phyloP scores from a whole-genome alignment of 208 protist genomes.

The Leishmania lainsoni region DNA sequence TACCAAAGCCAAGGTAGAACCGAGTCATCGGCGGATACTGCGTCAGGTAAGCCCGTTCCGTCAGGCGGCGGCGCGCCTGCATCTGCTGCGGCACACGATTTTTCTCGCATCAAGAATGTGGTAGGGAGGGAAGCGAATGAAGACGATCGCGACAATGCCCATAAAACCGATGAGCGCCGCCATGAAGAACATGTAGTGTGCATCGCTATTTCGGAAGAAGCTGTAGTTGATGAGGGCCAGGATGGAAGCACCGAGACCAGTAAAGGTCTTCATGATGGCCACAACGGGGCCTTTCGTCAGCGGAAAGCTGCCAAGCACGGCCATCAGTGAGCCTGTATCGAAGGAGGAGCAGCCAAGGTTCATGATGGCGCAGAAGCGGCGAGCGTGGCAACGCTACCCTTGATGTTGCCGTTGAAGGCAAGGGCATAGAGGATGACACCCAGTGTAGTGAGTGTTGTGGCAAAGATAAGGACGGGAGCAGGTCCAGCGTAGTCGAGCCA shows the following conservation, averaged over 20 bases:
- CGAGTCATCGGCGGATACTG: conserved; percentile 52
- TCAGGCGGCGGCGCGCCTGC: conserved; percentile 45
- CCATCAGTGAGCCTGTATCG: conserved; percentile 73
- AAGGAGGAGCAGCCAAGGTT: conserved; percentile 58
- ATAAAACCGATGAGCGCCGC: conserved; percentile 24
- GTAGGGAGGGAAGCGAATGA: conserved; percentile 57
- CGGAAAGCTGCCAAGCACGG: conserved; percentile 60
- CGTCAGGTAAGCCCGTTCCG: conserved; percentile 60
- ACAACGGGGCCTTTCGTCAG: conserved; percentile 47
- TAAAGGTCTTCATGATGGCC: conserved; percentile 57
- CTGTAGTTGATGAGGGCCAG: conserved; percentile 50
- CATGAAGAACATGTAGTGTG: conserved; percentile 70
- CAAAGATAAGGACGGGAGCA: conserved; percentile 25
- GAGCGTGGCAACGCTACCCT: conserved; percentile 32
- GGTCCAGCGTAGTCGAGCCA: conserved; percentile 67
- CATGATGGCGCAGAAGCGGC: conserved; percentile 54
- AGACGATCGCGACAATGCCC: conserved; percentile 31
- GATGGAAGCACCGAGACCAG: conserved; percentile 49
- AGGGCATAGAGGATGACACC: conserved; percentile 54
- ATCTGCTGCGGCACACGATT: conserved; percentile 30
- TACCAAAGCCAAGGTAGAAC: conserved; percentile 43
- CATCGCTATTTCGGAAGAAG: conserved; percentile 45
- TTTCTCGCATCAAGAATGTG: conserved; percentile 41
- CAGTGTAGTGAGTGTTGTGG: conserved; percentile 20
- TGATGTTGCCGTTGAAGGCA: conserved; percentile 44